Conservation (phyloP, 345 rosid genomes). For the Euphorbia peplus region DNA sequence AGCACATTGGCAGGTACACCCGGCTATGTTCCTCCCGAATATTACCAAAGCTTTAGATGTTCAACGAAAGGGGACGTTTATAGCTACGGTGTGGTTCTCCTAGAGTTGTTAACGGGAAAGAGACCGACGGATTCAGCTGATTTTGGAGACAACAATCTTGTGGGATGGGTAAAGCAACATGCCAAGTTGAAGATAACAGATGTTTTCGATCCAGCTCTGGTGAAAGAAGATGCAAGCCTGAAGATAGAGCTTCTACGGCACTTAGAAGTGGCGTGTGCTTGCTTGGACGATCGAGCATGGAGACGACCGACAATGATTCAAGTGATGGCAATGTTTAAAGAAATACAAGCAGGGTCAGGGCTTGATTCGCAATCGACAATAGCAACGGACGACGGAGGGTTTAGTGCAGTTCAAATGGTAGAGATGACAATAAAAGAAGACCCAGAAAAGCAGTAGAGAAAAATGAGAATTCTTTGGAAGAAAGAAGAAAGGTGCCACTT, state of each 20-base stretch:
- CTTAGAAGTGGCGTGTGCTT: conserved; percentile 66
- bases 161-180: conserved; percentile 96
- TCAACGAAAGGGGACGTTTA: conserved; percentile 93
- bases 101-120: conserved; percentile 84
- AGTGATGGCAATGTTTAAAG: conserved; percentile 76
- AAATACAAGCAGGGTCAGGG: conserved; percentile 73
- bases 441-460: conserved; percentile 43
- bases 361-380: conserved; percentile 76
- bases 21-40: conserved; percentile 95
- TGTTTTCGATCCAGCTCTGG: conserved; percentile 69
- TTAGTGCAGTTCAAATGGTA: conserved; percentile 54
- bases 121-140: conserved; percentile 91
- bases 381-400: conserved; percentile 61
- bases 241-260: conserved; percentile 77
- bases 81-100: conserved; percentile 89
- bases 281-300: conserved; percentile 73
- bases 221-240: conserved; percentile 67
- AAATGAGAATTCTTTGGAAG: conserved; percentile 25
- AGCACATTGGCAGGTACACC: conserved; percentile 99
- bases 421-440: conserved; percentile 85
- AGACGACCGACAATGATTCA: conserved; percentile 76
- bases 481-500: conserved; percentile 16
- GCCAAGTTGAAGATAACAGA: conserved; percentile 68
- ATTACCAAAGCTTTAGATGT: conserved; percentile 89
- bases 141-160: conserved; percentile 95